phyloP scores from a whole-genome alignment of 2,329 filamentous ascomycete species.

The Leptographium galeiforme region DNA sequence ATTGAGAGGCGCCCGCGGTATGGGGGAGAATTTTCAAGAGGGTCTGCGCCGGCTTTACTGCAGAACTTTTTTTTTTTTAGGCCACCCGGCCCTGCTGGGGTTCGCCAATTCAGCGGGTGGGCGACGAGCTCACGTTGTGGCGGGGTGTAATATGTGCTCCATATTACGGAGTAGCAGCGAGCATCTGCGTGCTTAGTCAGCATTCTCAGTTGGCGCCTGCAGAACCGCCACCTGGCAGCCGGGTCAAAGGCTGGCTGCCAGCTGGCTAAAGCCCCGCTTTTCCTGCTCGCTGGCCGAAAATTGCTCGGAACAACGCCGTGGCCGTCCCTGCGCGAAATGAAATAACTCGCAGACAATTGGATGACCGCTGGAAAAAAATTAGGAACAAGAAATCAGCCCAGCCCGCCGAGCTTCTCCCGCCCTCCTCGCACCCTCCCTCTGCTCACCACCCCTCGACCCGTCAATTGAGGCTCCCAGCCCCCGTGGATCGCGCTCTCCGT shows the following conservation, averaged over 20 bases:
- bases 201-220: neutral
- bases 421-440: neutral
- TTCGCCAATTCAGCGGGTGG: constrained; percentile 3
- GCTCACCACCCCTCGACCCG: neutral
- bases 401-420: constrained; percentile 1
- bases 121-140: constrained; percentile 4
- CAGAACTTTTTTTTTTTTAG: constrained; percentile 2
- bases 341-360: constrained; percentile 18
- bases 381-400: constrained; percentile 8
- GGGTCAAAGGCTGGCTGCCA: constrained; percentile 3
- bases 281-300: constrained; percentile 12
- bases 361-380: constrained; percentile 6
- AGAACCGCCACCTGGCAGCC: constrained; percentile 2
- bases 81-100: neutral
- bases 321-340: constrained; percentile 12
- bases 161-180: too few relatives aligned
- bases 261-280: constrained; percentile 6
- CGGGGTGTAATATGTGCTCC: too few relatives aligned
- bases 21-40: constrained; percentile 1
- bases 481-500: neutral
- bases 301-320: constrained; percentile 11
- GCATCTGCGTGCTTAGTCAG: neutral
- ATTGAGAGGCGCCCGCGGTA: constrained; percentile 28
- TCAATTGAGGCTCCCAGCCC: neutral
- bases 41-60: neutral